A percentile compares a stretch with the other conserved stretches of the same genome.
Evolutionary conservation across 1,284 basidiomycete species (phyloP).

Genomic region (Malassezia brasiliensis): DNA sequence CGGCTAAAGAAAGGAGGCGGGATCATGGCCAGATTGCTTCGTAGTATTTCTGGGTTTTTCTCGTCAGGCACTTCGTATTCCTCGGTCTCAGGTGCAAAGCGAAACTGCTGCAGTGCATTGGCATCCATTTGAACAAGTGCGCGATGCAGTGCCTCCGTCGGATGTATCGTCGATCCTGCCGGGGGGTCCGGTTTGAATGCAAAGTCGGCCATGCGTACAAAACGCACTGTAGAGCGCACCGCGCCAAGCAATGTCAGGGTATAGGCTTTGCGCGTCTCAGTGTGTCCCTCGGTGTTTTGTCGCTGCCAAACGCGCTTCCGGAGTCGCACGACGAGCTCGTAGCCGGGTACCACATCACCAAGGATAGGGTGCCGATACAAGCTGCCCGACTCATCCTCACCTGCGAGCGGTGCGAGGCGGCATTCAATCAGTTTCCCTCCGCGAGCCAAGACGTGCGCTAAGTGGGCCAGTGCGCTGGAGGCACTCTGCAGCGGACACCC

Average conservation of each 20-base stretch:
- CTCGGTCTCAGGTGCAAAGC: constrained; percentile 21
- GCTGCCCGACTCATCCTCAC: not conserved
- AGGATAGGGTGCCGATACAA: constrained; percentile 14
- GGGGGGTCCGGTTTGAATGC: constrained; percentile 28
- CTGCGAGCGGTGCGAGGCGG: constrained; percentile 17
- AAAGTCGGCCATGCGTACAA: constrained; percentile 54
- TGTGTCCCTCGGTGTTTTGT: not conserved
- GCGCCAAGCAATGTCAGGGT: constrained; percentile 66
- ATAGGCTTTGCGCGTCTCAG: constrained; percentile 51
- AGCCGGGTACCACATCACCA: constrained; percentile 4
- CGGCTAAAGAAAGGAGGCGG: constrained; percentile 40
- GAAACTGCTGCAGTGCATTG: constrained; percentile 21
- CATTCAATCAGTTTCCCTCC: constrained; percentile 30
- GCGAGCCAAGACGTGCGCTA: constrained; percentile 20
- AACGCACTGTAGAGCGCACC: constrained; percentile 70
- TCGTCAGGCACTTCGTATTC: constrained; percentile 18
- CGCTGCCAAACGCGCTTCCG: not conserved
- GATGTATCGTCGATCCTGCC: constrained; percentile 4
- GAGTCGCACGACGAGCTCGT: constrained; percentile 6
- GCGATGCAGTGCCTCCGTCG: constrained; percentile 26
- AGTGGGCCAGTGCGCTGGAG: constrained; percentile 24
- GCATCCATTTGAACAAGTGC: constrained; percentile 32
- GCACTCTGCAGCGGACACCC: not conserved
- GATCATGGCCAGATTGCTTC: constrained; percentile 30
- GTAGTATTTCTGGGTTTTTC: not conserved